These are phyloP conservation scores for Stylonectria norvegica DNA, from an alignment of 2,329 filamentous ascomycete species.

Conservation along the genomic window DNA sequence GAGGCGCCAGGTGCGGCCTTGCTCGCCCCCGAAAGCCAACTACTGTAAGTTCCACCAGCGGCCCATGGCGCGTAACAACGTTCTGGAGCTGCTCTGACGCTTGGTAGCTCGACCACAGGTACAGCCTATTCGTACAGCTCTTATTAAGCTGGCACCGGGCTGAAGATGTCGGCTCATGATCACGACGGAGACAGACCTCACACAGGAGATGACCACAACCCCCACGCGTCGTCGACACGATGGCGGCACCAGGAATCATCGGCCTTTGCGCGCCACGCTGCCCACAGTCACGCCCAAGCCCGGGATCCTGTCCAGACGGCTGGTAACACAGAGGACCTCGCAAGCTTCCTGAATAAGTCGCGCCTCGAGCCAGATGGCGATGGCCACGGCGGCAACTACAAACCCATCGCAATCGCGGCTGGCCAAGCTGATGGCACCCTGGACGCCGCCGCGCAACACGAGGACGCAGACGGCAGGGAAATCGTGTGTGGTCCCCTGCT, in stretches of 20 bases:
- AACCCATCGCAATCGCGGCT: slow-evolving; percentile 49
- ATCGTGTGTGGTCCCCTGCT: slow-evolving; percentile 70
- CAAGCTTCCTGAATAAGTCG: slow-evolving; percentile 53
- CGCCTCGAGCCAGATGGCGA: slow-evolving; percentile 44
- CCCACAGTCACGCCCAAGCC: slow-evolving; percentile 22
- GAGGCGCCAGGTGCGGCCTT: too few relatives aligned
- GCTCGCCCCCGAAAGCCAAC: too few relatives aligned
- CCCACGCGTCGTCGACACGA: slow-evolving; percentile 52
- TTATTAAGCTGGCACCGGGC: slow-evolving; percentile 1
- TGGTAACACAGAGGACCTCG: slow-evolving; percentile 48
- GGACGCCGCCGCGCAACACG: slow-evolving; percentile 10
- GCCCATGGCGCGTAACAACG: too few relatives aligned
- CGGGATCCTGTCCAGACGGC: slow-evolving; percentile 33
- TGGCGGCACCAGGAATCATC: slow-evolving; percentile 65
- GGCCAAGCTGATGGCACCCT: slow-evolving; percentile 13
- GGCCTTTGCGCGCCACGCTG: slow-evolving; percentile 51
- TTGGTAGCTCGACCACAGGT: neutral
- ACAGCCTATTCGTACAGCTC: neutral
- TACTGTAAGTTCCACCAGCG: too few relatives aligned
- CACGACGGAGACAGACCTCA: slow-evolving; percentile 18
- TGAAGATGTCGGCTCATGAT: slow-evolving; percentile 21
- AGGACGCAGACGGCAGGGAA: slow-evolving; percentile 48
- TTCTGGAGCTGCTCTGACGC: too few relatives aligned
- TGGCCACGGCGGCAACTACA: slow-evolving; percentile 36
- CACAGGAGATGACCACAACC: slow-evolving; percentile 42